Percentiles rank a stretch among this genome's conserved stretches.
These are phyloP conservation scores for Gracilaria vermiculophylla DNA, from an alignment of 23 red algal species.

Conservation along the genomic window DNA sequence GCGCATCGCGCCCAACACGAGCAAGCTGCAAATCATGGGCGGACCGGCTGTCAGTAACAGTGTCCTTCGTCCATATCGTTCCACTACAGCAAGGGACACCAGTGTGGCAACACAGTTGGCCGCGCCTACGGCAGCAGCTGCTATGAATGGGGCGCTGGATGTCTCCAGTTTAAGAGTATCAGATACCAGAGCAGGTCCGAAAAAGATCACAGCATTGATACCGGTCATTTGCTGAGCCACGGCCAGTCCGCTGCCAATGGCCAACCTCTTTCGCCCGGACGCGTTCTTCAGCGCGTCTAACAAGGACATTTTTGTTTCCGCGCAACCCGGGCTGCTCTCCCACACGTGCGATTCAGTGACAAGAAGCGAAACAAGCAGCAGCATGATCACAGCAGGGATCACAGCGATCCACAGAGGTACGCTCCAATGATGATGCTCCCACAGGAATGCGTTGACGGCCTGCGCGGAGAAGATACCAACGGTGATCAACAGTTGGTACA, in stretches of 20 bases:
- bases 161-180: conserved; percentile 42
- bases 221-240: conserved; percentile 67
- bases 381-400: conserved; percentile 16
- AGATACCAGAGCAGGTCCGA: conserved; percentile 44
- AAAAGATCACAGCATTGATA: conserved; percentile 78
- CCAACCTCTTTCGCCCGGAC: conserved; percentile 12
- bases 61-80: conserved; percentile 45
- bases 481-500: conserved; percentile 76
- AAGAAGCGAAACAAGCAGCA: conserved; percentile 1
- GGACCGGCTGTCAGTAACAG: conserved; percentile 48
- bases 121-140: conserved; percentile 33
- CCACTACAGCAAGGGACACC: conserved; percentile 44
- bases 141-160: conserved; percentile 35
- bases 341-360: conserved; percentile 52
- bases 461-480: conserved; percentile 67
- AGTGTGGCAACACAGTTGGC: conserved; percentile 61
- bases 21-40: conserved; percentile 37
- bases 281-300: conserved; percentile 7
- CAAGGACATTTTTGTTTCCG: neutral
- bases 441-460: conserved; percentile 12
- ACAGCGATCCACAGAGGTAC: conserved; percentile 22
- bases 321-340: neutral
- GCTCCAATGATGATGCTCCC: conserved; percentile 37
- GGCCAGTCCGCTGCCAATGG: conserved; percentile 40
- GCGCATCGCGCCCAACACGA: conserved; percentile 35